Percentiles rank a stretch among this genome's conserved stretches.
Evolutionary conservation across 306 rosid species (phyloP).

Genomic region (Vachellia collinsii): DNA sequence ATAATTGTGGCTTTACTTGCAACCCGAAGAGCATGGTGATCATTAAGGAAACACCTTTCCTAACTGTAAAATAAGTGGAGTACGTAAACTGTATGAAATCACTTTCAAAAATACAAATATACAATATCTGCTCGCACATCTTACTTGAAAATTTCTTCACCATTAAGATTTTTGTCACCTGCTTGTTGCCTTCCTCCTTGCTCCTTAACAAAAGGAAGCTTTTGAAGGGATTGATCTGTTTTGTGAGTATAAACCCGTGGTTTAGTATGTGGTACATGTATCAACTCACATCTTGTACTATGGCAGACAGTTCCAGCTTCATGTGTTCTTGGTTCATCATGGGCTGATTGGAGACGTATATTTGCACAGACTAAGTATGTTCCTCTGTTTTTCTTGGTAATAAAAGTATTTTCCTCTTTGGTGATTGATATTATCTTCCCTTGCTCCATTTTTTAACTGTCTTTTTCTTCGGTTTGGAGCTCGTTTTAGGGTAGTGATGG

Average conservation of each 20-base stretch:
- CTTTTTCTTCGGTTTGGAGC: neutral
- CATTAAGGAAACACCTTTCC: neutral
- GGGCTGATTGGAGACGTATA: conserved; percentile 82
- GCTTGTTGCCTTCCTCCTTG: conserved; percentile 7
- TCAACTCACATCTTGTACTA: conserved; percentile 21
- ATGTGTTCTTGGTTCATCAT: conserved; percentile 76
- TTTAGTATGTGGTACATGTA: conserved; percentile 18
- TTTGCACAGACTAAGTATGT: conserved; percentile 74
- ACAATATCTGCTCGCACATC: conserved; percentile 1
- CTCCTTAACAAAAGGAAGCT: neutral
- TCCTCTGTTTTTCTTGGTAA: neutral
- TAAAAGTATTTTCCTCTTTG: conserved; percentile 48
- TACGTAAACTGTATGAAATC: neutral
- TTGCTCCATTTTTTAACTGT: conserved; percentile 9
- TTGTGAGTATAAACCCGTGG: neutral
- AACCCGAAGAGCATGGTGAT: conserved; percentile 3
- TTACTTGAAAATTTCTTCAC: conserved; percentile 19
- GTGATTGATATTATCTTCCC: conserved; percentile 5
- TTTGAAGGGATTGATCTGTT: conserved; percentile 23
- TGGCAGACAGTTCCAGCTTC: conserved; percentile 82
- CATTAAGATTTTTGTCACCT: conserved; percentile 17
- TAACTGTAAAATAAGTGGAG: conserved; percentile 20
- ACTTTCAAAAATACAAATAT: conserved; percentile 1
- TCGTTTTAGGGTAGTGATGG: neutral
- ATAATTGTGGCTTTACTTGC: neutral